Conservation (phyloP, 2,329 filamentous ascomycete genomes). For the Camillea tinctor region DNA sequence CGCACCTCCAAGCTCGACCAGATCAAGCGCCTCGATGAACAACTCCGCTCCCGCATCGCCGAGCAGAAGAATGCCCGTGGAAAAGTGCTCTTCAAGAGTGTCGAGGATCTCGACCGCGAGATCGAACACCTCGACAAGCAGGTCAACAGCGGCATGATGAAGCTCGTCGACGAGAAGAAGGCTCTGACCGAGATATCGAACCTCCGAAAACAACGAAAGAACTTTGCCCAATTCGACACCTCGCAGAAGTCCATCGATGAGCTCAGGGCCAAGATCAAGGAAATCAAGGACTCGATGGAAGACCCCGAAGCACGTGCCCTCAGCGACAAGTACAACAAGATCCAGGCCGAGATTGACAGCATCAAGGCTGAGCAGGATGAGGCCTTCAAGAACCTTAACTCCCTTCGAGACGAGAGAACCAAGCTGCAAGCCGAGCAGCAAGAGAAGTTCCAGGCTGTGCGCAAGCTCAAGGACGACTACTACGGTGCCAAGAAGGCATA, state of each 20-base stretch:
- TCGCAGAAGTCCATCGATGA: slow-evolving; percentile 87
- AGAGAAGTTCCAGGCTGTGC: slow-evolving; percentile 78
- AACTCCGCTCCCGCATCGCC: slow-evolving; percentile 77
- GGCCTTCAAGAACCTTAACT: slow-evolving; percentile 83
- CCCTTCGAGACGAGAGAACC: slow-evolving; percentile 80
- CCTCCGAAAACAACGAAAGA: slow-evolving; percentile 87
- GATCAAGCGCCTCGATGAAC: slow-evolving; percentile 88
- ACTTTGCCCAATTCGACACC: slow-evolving; percentile 80
- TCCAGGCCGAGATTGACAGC: slow-evolving; percentile 82
- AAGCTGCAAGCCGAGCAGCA: slow-evolving; percentile 84
- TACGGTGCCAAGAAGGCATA: slow-evolving; percentile 80
- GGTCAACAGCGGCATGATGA: slow-evolving; percentile 88
- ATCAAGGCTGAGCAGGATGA: slow-evolving; percentile 93
- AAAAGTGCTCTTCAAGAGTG: slow-evolving; percentile 81
- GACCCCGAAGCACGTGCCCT: slow-evolving; percentile 89
- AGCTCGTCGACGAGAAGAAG: slow-evolving; percentile 97
- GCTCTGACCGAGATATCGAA: slow-evolving; percentile 77
- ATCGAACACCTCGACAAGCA: slow-evolving; percentile 79
- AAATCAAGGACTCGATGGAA: slow-evolving; percentile 84
- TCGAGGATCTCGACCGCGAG: slow-evolving; percentile 82
- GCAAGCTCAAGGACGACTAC: slow-evolving; percentile 87
- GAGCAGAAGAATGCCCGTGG: slow-evolving; percentile 85
- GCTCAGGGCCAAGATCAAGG: slow-evolving; percentile 81
- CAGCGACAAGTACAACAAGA: slow-evolving; percentile 78
- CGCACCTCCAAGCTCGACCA: slow-evolving; percentile 79